Percentiles rank a stretch among this genome's conserved stretches.
Evolutionary conservation across 768 basidiomycete genomes (phyloP).

Genomic region (Naganishia antarctica): DNA sequence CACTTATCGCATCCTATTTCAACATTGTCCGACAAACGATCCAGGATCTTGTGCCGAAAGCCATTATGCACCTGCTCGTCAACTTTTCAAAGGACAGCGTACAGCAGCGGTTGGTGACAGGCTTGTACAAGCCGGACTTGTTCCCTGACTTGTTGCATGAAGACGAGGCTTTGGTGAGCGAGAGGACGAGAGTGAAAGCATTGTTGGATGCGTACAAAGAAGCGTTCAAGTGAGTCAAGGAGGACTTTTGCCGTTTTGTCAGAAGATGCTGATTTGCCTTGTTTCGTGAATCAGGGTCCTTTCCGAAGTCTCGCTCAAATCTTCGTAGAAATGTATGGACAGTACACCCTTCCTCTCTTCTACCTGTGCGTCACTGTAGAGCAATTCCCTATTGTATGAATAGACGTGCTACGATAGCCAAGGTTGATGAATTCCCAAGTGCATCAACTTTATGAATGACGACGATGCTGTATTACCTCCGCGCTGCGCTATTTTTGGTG

Average conservation of each 20-base stretch:
- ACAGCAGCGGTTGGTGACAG: conserved; percentile 90
- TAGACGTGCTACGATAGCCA: conserved; percentile 6
- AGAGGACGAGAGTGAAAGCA: conserved; percentile 87
- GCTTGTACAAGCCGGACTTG: conserved; percentile 88
- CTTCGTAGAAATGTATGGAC: conserved; percentile 25
- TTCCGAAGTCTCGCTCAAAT: conserved; percentile 48
- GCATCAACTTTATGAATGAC: background rate
- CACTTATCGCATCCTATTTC: conserved; percentile 93
- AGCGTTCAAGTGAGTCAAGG: conserved; percentile 42
- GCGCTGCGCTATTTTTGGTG: too few relatives aligned
- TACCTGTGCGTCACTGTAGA: too few relatives aligned
- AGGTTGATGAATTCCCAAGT: background rate
- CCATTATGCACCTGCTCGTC: conserved; percentile 80
- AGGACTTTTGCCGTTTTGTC: too few relatives aligned
- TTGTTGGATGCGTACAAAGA: conserved; percentile 91
- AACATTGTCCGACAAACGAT: conserved; percentile 92
- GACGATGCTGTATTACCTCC: conserved; percentile 1
- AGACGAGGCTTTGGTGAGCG: conserved; percentile 89
- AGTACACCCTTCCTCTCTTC: background rate
- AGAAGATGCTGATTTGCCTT: background rate
- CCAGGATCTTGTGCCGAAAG: conserved; percentile 93
- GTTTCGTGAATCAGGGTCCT: conserved; percentile 37
- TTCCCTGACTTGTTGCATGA: conserved; percentile 88
- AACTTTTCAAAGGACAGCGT: conserved; percentile 95
- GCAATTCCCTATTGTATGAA: conserved; percentile 1